phyloP scores from a whole-genome alignment of 2,329 filamentous ascomycete species.

The Ophiocordyceps sinensis region DNA sequence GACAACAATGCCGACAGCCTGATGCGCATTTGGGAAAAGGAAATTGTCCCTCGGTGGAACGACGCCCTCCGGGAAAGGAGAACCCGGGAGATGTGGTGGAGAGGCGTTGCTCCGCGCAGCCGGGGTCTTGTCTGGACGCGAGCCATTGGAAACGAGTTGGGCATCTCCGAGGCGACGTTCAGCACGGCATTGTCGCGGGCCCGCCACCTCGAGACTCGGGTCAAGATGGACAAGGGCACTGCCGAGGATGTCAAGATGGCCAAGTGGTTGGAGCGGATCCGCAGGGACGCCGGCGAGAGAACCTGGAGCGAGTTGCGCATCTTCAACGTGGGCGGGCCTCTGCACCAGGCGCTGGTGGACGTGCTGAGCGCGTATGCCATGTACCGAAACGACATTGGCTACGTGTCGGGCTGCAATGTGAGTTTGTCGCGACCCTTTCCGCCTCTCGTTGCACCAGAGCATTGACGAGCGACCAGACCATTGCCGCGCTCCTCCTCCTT shows the following conservation, averaged over 20 bases:
- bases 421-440: slow-evolving; percentile 22
- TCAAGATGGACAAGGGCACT: slow-evolving; percentile 34
- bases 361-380: slow-evolving; percentile 67
- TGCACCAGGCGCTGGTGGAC: slow-evolving; percentile 54
- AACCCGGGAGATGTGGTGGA: slow-evolving; percentile 71
- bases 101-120: slow-evolving; percentile 56
- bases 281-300: slow-evolving; percentile 43
- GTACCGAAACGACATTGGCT: slow-evolving; percentile 72
- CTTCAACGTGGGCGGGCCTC: slow-evolving; percentile 50
- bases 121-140: slow-evolving; percentile 55
- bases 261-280: slow-evolving; percentile 49
- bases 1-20: slow-evolving; percentile 40
- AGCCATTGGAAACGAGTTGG: slow-evolving; percentile 61
- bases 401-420: slow-evolving; percentile 60
- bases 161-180: slow-evolving; percentile 52
- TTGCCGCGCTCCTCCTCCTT: slow-evolving; percentile 59
- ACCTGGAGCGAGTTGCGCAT: slow-evolving; percentile 63
- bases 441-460: not conserved
- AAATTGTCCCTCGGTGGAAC: slow-evolving; percentile 64
- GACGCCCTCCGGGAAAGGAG: slow-evolving; percentile 52
- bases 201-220: slow-evolving; percentile 42
- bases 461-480: slow-evolving; percentile 30
- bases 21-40: slow-evolving; percentile 57
- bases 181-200: slow-evolving; percentile 56
- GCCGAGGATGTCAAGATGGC: slow-evolving; percentile 40